Evolutionary conservation across 495 filamentous ascomycete species (phyloP).

Genomic region (Xylaria scruposa): DNA sequence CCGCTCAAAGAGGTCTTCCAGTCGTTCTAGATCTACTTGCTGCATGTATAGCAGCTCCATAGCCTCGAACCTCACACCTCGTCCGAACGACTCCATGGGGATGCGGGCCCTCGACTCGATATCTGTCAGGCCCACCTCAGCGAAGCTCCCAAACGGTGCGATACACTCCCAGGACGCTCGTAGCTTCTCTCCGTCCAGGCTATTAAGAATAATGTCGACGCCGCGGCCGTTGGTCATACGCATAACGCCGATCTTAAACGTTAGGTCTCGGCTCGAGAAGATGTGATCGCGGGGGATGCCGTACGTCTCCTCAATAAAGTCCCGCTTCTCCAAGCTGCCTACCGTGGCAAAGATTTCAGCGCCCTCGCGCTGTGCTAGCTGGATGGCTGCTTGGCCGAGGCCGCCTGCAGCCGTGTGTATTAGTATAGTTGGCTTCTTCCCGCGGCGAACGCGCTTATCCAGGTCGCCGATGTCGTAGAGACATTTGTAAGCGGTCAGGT

Average conservation of each 20-base stretch:
- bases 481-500: neutral
- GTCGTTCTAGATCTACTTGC: neutral
- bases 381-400: constrained; percentile 57
- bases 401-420: constrained; percentile 55
- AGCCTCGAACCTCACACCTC: constrained; percentile 19
- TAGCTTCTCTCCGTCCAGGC: constrained; percentile 52
- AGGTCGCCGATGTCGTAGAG: constrained; percentile 41
- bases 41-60: constrained; percentile 16
- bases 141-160: constrained; percentile 24
- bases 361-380: constrained; percentile 48
- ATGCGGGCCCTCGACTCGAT: constrained; percentile 28
- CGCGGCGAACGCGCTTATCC: constrained; percentile 39
- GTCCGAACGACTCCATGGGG: constrained; percentile 39
- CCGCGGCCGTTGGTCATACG: constrained; percentile 47
- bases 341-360: constrained; percentile 56
- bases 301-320: constrained; percentile 49
- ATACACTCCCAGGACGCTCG: constrained; percentile 52
- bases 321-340: constrained; percentile 44
- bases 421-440: constrained; percentile 42
- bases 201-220: constrained; percentile 57
- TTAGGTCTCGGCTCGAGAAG: constrained; percentile 39
- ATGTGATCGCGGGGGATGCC: constrained; percentile 51
- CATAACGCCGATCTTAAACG: constrained; percentile 45
- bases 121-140: constrained; percentile 20
- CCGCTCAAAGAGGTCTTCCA: constrained; percentile 7